Evolutionary conservation across 345 rosid species (phyloP).

Genomic region (Eutrema heterophyllum): DNA sequence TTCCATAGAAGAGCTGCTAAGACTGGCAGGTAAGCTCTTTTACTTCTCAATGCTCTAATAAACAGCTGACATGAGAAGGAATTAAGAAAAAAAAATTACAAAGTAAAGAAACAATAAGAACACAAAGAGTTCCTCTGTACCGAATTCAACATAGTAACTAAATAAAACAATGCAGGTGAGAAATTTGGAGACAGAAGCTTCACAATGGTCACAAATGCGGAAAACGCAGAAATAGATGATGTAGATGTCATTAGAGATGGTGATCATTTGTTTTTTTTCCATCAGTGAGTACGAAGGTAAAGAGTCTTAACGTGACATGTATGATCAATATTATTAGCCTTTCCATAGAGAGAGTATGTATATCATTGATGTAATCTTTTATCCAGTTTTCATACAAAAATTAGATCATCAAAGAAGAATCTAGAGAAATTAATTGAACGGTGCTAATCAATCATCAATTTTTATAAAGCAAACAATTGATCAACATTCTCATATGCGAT

Average conservation of each 20-base stretch:
- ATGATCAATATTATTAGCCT: neutral
- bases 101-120: neutral
- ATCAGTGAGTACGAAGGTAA: neutral
- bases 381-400: neutral
- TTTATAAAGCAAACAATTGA: neutral
- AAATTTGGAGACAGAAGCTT: slow-evolving; percentile 56
- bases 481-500: no score
- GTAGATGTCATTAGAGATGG: slow-evolving; percentile 78
- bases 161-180: slow-evolving; percentile 48
- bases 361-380: neutral
- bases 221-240: slow-evolving; percentile 88
- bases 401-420: neutral
- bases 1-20: slow-evolving; percentile 69
- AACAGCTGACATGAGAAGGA: neutral
- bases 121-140: neutral
- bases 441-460: neutral
- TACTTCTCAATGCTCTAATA: neutral
- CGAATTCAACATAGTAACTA: neutral
- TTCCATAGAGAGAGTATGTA: neutral
- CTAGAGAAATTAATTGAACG: neutral
- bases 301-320: neutral
- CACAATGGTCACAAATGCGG: slow-evolving; percentile 48
- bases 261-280: slow-evolving; percentile 78
- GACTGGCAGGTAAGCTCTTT: slow-evolving; percentile 66
- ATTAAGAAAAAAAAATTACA: neutral